phyloP scores from a whole-genome alignment of 2,329 filamentous ascomycete genomes.

The Phialophora expanda region DNA sequence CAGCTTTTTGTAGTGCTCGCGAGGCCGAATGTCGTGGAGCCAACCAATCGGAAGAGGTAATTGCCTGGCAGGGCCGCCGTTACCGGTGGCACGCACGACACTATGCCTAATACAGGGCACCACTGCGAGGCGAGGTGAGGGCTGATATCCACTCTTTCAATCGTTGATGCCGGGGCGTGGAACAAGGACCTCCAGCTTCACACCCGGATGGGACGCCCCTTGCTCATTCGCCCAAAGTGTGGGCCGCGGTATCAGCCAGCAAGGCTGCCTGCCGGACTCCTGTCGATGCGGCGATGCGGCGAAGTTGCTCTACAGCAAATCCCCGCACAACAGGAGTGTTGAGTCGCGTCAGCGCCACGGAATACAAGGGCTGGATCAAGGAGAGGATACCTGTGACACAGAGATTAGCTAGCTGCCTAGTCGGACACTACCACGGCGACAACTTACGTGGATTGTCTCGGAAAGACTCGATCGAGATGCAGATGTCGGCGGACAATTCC shows the following conservation, averaged over 20 bases:
- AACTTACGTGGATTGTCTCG: conserved; percentile 18
- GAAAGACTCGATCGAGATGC: conserved; percentile 19
- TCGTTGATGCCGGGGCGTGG: too few species aligned
- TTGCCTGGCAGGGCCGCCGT: background rate
- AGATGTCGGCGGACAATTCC: conserved; percentile 21
- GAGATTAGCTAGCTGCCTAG: conserved; percentile 5
- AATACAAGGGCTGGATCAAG: conserved; percentile 21
- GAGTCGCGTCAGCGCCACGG: conserved; percentile 13
- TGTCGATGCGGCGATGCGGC: conserved; percentile 13
- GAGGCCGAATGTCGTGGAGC: background rate
- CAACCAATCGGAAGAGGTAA: background rate
- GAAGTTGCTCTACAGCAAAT: conserved; percentile 22
- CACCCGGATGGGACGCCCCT: too few species aligned
- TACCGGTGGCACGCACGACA: background rate
- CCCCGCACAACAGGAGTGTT: conserved; percentile 4
- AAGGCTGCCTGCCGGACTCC: conserved; percentile 20
- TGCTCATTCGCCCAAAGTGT: background rate
- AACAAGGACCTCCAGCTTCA: background rate
- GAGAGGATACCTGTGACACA: conserved; percentile 14
- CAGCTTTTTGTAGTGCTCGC: background rate
- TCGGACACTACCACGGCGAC: background rate
- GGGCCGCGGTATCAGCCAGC: conserved; percentile 16
- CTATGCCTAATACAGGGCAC: conserved; percentile 22
- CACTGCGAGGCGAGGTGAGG: too few species aligned
- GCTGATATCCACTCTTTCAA: background rate